Evolutionary conservation across 2,329 filamentous ascomycete genomes (phyloP).

Genomic region (Aureobasidium pullulans): DNA sequence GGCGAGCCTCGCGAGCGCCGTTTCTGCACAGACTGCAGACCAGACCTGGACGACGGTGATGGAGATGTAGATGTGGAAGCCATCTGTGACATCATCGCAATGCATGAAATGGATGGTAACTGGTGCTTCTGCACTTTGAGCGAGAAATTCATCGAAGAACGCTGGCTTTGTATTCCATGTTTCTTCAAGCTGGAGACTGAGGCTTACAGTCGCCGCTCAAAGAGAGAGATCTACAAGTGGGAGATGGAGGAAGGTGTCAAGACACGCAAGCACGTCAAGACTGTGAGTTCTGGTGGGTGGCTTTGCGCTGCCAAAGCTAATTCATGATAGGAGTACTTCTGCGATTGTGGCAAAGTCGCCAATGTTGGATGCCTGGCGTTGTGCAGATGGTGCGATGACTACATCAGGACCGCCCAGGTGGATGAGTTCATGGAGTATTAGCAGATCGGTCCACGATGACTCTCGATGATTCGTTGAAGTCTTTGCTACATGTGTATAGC

Average conservation of each 20-base stretch:
- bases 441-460: slow-evolving; percentile 15
- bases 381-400: background rate
- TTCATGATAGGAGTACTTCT: background rate
- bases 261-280: background rate
- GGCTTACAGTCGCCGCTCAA: slow-evolving; percentile 30
- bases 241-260: background rate
- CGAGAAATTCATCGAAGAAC: background rate
- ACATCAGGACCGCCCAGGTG: slow-evolving; percentile 31
- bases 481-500: background rate
- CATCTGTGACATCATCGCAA: background rate
- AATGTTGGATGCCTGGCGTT: background rate
- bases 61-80: background rate
- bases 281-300: background rate
- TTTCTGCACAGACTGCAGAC: background rate
- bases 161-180: slow-evolving; percentile 11
- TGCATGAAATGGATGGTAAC: background rate
- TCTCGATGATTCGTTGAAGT: background rate
- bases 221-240: background rate
- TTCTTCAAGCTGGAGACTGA: background rate
- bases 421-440: slow-evolving; percentile 26
- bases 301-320: background rate
- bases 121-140: background rate
- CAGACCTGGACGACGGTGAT: background rate
- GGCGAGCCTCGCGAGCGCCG: background rate
- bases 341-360: slow-evolving; percentile 3